Conservation (phyloP, 441 rosid species). For the Breynia disticha region DNA sequence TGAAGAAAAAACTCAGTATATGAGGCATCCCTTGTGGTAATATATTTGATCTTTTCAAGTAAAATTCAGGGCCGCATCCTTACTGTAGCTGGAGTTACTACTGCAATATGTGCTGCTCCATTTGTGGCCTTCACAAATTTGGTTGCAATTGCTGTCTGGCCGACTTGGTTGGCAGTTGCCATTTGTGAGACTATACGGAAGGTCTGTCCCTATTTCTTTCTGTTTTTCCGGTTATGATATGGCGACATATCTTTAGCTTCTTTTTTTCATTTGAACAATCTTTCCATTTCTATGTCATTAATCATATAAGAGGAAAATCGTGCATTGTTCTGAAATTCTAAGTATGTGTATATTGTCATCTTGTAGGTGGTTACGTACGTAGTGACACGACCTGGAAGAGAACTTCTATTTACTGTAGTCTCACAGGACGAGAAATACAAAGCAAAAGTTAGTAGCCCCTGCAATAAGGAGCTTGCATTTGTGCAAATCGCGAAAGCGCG, state of each 20-base stretch:
- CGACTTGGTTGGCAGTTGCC: constrained; percentile 26
- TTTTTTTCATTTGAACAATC: too few species aligned
- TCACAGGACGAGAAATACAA: constrained; percentile 85
- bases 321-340: background rate
- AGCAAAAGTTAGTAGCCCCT: constrained; percentile 41
- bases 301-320: background rate
- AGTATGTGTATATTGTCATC: background rate
- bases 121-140: constrained; percentile 21
- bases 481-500: too few species aligned
- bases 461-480: too few species aligned
- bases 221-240: background rate
- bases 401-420: constrained; percentile 82
- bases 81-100: constrained; percentile 23
- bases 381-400: constrained; percentile 87
- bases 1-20: background rate
- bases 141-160: constrained; percentile 24
- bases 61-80: constrained; percentile 23
- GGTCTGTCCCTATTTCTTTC: constrained; percentile 12
- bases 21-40: background rate
- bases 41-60: background rate
- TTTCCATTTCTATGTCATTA: too few species aligned
- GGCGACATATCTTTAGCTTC: too few species aligned
- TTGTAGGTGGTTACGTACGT: constrained; percentile 79
- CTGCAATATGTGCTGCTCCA: constrained; percentile 26
- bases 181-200: constrained; percentile 26